phyloP scores from a whole-genome alignment of 305 asterid genomes.

The Ajuga reptans region DNA sequence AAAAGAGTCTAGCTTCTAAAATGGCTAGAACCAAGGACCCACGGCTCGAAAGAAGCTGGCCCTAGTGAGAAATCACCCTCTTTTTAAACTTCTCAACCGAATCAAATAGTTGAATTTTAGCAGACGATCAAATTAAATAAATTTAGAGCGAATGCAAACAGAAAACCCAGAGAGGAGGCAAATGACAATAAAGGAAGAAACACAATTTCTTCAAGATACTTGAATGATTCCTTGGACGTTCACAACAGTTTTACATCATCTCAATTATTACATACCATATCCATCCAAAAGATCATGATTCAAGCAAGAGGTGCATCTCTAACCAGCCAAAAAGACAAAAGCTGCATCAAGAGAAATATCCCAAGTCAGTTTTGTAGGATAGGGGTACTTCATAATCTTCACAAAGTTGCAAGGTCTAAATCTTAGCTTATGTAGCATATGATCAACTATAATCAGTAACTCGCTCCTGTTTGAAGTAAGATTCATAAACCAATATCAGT shows the following conservation, averaged over 20 bases:
- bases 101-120: too few relatives aligned
- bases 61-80: too few relatives aligned
- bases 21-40: too few relatives aligned
- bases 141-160: background rate
- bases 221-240: constrained; percentile 1
- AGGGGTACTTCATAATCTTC: background rate
- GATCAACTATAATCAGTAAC: background rate
- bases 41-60: too few relatives aligned
- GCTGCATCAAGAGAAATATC: constrained; percentile 24
- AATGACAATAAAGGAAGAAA: constrained; percentile 11
- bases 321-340: background rate
- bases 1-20: too few relatives aligned
- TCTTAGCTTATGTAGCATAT: background rate
- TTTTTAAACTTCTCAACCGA: too few relatives aligned
- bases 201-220: constrained; percentile 9
- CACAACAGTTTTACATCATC: constrained; percentile 18
- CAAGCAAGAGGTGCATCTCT: constrained; percentile 16
- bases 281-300: constrained; percentile 13
- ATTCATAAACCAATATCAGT: background rate
- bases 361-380: constrained; percentile 6
- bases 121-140: too few relatives aligned
- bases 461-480: background rate
- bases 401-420: background rate
- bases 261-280: constrained; percentile 27
- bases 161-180: background rate